Evolutionary conservation across 169 alveolate species (phyloP), one percentile per base, ranked within the genome.

Genomic region (Eimeria sp.): DNA sequence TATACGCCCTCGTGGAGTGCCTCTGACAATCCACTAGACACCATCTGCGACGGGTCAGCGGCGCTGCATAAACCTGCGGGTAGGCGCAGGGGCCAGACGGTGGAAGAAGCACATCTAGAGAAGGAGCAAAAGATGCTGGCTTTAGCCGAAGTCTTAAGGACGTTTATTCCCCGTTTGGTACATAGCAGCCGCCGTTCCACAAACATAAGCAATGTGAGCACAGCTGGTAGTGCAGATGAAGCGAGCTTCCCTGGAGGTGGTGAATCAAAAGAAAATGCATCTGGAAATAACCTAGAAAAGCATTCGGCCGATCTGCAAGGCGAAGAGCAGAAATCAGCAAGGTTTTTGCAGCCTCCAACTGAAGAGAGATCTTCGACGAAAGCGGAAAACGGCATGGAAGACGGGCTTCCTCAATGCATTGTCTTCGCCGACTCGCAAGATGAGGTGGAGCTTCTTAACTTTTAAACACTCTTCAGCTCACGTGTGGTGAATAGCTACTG

Each of bases 371-470:
- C 27, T 23, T 77, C 66, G 6, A 43, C 46, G 40, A 37, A 52
- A 16, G 62, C 62, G 25, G 62, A 77, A n/a, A 9, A 9, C 40
- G 10, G 33, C 16, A 3, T 68, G 27, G 80, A 54, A 37, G 93
- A 64, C 33, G 52, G 43, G 58, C 71, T 62, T 4, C 93, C 82
- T 6, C 93, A 85, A 80, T 85, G 93, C 93, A 85, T 85, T 62
- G 93, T 85, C 93, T 85, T 85, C 52, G 93, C 93, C 30, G 93
- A 85, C 72, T 85, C 93, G 62, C 93, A 85, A 60, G 93, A 85
- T n/a, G 93, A 85, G 93, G 93, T 85, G 60, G 62, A 56, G 46
- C 49, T 23, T 40, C 60, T 52, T 27, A 85, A 64, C 66, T 14
- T 23, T 82, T 37, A 6, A 40, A 43, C 87, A 58, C 16, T 25